A percentile compares a stretch with the other conserved stretches of the same genome.
Conservation (phyloP, 371 early-diverging fungal species). For the Mycotypha africana region DNA sequence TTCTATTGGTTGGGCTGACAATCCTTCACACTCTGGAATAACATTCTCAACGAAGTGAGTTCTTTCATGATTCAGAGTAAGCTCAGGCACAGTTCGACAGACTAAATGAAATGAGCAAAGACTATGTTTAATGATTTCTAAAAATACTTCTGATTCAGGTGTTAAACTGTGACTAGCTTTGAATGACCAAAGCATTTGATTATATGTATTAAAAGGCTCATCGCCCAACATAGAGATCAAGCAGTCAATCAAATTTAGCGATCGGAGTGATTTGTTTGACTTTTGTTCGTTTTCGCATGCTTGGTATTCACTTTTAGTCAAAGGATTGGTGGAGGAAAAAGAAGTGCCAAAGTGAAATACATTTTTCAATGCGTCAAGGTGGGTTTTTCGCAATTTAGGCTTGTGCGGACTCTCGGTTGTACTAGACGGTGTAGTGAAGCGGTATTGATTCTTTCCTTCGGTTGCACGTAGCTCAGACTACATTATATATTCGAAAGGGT, state of each 20-base stretch:
- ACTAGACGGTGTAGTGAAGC: conserved; percentile 1
- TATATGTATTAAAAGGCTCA: conserved; percentile 7
- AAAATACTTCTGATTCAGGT: conserved; percentile 8
- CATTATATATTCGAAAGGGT: conserved; percentile 11
- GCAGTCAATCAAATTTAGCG: conserved; percentile 4
- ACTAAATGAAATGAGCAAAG: conserved; percentile 9
- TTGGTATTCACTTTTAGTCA: conserved; percentile 6
- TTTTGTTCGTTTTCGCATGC: conserved; percentile 9
- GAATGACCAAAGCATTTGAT: conserved; percentile 7
- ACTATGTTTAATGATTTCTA: conserved; percentile 5
- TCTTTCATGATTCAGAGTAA: conserved; percentile 9
- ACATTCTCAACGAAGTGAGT: conserved; percentile 8
- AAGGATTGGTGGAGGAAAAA: conserved; percentile 1
- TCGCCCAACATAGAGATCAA: conserved; percentile 3
- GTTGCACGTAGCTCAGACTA: conserved; percentile 1
- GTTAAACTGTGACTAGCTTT: conserved; percentile 3
- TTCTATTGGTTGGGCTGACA: too few species aligned
- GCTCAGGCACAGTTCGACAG: conserved; percentile 6
- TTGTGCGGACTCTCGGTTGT: conserved; percentile 3
- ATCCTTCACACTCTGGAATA: too few species aligned
- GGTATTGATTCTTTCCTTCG: conserved; percentile 8
- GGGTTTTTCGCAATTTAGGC: conserved; percentile 10
- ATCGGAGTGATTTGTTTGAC: conserved; percentile 5
- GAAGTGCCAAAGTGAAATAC: conserved; percentile 14
- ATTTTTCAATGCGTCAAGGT: conserved; percentile 11